These are phyloP conservation scores for Paraphaeosphaeria sporulosa DNA, from an alignment of 2,329 filamentous ascomycete species.

Conservation along the genomic window DNA sequence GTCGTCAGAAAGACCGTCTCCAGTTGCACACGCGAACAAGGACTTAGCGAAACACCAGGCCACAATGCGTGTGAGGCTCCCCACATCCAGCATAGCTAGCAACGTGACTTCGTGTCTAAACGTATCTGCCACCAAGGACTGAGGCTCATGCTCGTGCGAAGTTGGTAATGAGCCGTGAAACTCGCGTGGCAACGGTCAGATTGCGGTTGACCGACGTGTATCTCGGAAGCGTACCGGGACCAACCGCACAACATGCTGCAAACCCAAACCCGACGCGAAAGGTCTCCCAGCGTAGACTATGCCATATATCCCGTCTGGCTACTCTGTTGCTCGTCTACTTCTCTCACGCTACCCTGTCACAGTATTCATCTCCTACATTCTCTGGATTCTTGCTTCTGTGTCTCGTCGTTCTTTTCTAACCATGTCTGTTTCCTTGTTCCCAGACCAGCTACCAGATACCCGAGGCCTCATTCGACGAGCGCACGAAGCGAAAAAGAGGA, in stretches of 20 bases:
- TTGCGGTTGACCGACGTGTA: slow-evolving; percentile 4
- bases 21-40: background rate
- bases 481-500: slow-evolving; percentile 13
- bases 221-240: slow-evolving; percentile 6
- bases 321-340: slow-evolving; percentile 3
- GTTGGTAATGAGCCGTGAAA: background rate
- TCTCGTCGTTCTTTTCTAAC: slow-evolving; percentile 9
- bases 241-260: slow-evolving; percentile 9
- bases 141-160: background rate
- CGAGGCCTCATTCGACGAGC: slow-evolving; percentile 15
- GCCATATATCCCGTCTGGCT: slow-evolving; percentile 6
- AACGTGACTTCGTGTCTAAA: slow-evolving; percentile 5
- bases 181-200: slow-evolving; percentile 9
- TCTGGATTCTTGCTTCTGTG: slow-evolving; percentile 8
- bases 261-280: slow-evolving; percentile 11
- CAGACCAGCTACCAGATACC: slow-evolving; percentile 14
- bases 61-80: background rate
- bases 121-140: slow-evolving; percentile 1
- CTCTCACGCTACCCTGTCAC: slow-evolving; percentile 9
- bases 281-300: slow-evolving; percentile 1
- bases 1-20: slow-evolving; percentile 10
- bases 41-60: background rate
- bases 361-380: background rate
- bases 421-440: slow-evolving; percentile 17
- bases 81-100: background rate